Evolutionary conservation across 306 rosid genomes (phyloP).

Genomic region (Betula pendula): DNA sequence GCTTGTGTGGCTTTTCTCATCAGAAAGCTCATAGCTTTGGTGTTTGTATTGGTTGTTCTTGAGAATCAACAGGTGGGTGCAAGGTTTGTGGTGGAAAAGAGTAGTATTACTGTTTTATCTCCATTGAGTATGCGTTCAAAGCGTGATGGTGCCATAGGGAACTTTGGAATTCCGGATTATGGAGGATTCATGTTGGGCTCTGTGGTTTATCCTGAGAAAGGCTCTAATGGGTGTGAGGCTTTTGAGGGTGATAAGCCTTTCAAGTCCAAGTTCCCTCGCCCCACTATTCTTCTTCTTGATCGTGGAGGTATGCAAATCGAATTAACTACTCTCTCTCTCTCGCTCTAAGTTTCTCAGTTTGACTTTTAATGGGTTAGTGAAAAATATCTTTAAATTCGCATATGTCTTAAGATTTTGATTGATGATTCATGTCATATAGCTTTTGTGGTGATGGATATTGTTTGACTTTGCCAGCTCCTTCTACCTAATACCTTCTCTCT

Average conservation of each 20-base stretch:
- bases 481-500: too few relatives aligned
- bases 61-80: conserved; percentile 32
- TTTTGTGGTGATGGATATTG: too few relatives aligned
- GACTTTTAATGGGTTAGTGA: neutral
- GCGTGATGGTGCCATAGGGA: conserved; percentile 72
- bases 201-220: conserved; percentile 60
- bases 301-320: conserved; percentile 69
- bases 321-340: neutral
- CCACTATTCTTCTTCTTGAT: conserved; percentile 68
- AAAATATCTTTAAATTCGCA: neutral
- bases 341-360: neutral
- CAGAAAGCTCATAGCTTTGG: conserved; percentile 17
- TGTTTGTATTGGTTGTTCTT: conserved; percentile 8
- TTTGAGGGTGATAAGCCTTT: conserved; percentile 79
- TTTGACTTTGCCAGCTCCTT: too few relatives aligned
- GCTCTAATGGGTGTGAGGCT: conserved; percentile 50
- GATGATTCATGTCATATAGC: neutral
- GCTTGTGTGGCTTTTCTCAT: conserved; percentile 33
- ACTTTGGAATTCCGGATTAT: conserved; percentile 90
- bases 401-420: neutral
- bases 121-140: conserved; percentile 46
- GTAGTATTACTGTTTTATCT: conserved; percentile 59
- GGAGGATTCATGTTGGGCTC: conserved; percentile 81
- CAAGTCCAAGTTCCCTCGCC: conserved; percentile 40
- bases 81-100: conserved; percentile 83